These are phyloP conservation scores for Lentinula aciculospora DNA, from an alignment of 768 basidiomycete species.

Conservation along the genomic window DNA sequence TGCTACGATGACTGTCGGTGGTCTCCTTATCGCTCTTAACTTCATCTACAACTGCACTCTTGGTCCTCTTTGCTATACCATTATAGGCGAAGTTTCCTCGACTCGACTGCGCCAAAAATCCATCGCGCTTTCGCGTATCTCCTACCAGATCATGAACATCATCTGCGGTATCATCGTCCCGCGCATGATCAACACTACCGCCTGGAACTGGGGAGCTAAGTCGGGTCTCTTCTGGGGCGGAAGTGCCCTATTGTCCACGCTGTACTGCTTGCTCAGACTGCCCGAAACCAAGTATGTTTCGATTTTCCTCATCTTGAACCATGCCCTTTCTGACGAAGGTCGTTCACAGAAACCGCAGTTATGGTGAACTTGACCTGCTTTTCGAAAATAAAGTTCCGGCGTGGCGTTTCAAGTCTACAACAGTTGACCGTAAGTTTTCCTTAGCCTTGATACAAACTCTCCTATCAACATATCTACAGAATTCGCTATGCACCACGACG, in stretches of 20 bases:
- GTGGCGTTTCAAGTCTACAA: slow-evolving; percentile 15
- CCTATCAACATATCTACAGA: not conserved
- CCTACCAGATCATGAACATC: slow-evolving; percentile 17
- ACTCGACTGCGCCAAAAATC: slow-evolving; percentile 18
- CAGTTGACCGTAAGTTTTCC: slow-evolving; percentile 16
- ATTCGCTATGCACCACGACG: not conserved
- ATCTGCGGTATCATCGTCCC: slow-evolving; percentile 17
- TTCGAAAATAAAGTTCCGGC: slow-evolving; percentile 17
- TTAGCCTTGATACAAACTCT: not conserved
- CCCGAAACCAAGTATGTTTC: slow-evolving; percentile 12
- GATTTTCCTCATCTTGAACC: not conserved
- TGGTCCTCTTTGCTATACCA: slow-evolving; percentile 17
- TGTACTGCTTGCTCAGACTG: slow-evolving; percentile 14
- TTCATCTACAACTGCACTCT: slow-evolving; percentile 17
- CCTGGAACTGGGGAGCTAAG: slow-evolving; percentile 20
- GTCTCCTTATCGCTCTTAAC: slow-evolving; percentile 15
- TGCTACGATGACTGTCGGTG: slow-evolving; percentile 14
- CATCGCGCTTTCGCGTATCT: slow-evolving; percentile 15
- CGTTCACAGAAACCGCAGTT: slow-evolving; percentile 9
- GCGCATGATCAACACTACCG: slow-evolving; percentile 16
- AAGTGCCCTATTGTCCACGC: slow-evolving; percentile 10
- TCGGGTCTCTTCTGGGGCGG: slow-evolving; percentile 17
- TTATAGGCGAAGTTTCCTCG: slow-evolving; percentile 16
- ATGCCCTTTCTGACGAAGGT: not conserved
- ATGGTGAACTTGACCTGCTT: slow-evolving; percentile 16